phyloP scores from a whole-genome alignment of 345 rosid genomes.

The Populus alba region DNA sequence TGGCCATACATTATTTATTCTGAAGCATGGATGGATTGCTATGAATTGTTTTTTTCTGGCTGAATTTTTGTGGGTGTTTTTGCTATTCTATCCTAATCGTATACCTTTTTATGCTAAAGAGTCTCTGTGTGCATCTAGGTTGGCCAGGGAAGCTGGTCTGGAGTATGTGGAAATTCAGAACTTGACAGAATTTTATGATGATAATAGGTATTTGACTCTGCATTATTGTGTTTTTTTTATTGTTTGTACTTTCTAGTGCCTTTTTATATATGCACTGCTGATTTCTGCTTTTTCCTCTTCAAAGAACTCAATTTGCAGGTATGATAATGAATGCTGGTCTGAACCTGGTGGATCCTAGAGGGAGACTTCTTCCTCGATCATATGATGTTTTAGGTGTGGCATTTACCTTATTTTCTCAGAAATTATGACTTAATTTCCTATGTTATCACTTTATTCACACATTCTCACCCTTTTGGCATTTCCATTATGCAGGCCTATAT shows the following conservation, averaged over 20 bases:
- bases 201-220: slow-evolving; percentile 53
- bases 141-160: slow-evolving; percentile 95
- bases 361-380: slow-evolving; percentile 88
- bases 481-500: slow-evolving; percentile 59
- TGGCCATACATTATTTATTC: too few species aligned
- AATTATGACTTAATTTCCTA: slow-evolving; percentile 2
- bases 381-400: slow-evolving; percentile 68
- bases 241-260: too few species aligned
- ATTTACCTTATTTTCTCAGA: slow-evolving; percentile 13
- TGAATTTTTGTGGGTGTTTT: too few species aligned
- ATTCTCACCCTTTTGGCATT: slow-evolving; percentile 9
- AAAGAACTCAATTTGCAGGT: slow-evolving; percentile 67
- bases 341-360: slow-evolving; percentile 75
- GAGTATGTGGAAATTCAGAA: slow-evolving; percentile 95
- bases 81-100: too few species aligned
- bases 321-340: slow-evolving; percentile 70
- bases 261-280: neutral
- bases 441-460: neutral
- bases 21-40: too few species aligned
- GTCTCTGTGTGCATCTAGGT: slow-evolving; percentile 40
- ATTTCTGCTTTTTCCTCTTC: neutral
- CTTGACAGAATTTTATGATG: slow-evolving; percentile 87
- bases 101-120: neutral
- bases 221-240: neutral
- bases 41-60: too few species aligned